Conservation (phyloP, 805 yeast genomes). For the Candida oleophila region DNA sequence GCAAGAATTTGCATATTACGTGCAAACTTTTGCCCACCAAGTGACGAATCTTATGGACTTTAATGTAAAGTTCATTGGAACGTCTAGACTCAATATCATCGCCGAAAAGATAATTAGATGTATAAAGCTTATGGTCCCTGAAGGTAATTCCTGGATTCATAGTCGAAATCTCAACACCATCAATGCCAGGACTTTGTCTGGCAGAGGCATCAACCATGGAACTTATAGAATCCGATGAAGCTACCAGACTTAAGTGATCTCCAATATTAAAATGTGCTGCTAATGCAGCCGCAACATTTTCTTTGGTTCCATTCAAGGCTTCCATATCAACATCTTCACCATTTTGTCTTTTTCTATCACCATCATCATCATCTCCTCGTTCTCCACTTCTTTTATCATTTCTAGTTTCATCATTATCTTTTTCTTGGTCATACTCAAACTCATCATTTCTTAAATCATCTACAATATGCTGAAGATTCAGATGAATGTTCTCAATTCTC, state of each 20-base stretch:
- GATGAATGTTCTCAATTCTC: constrained; percentile 27
- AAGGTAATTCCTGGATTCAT: constrained; percentile 56
- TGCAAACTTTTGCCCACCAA: constrained; percentile 66
- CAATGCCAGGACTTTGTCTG: constrained; percentile 47
- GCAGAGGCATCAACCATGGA: constrained; percentile 33
- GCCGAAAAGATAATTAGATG: constrained; percentile 65
- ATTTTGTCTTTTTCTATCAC: background rate
- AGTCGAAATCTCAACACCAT: constrained; percentile 41
- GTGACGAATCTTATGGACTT: constrained; percentile 60
- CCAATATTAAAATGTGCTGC: background rate
- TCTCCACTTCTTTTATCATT: constrained; percentile 15
- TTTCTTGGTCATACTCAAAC: constrained; percentile 14
- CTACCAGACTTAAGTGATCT: background rate
- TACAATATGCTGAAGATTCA: constrained; percentile 33
- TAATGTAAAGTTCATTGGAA: constrained; percentile 28
- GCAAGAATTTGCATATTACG: constrained; percentile 47
- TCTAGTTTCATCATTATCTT: constrained; percentile 16
- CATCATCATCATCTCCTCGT: background rate
- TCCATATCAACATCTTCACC: constrained; percentile 16
- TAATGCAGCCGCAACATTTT: background rate
- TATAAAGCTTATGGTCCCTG: constrained; percentile 61
- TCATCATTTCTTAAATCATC: constrained; percentile 26
- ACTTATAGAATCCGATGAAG: constrained; percentile 8
- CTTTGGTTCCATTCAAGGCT: constrained; percentile 6
- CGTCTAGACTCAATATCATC: constrained; percentile 46